phyloP scores from a whole-genome alignment of 2,329 filamentous ascomycete species.

The Rosellinia necatrix region DNA sequence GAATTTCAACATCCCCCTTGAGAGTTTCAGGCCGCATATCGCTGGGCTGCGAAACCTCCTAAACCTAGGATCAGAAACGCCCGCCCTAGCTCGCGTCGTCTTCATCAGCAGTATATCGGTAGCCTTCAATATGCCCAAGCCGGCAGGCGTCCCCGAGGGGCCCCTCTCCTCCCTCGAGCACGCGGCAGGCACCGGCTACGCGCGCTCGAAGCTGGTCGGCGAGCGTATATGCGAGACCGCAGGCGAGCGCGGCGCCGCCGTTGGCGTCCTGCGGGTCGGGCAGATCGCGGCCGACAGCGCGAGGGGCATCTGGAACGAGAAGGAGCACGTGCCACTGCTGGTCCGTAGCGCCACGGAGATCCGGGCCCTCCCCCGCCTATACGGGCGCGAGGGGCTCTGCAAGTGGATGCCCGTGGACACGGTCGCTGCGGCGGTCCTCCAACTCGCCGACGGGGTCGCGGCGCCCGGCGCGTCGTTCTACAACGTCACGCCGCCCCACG shows the following conservation, averaged over 20 bases:
- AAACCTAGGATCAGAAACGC: slow-evolving; percentile 40
- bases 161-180: slow-evolving; percentile 37
- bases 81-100: slow-evolving; percentile 42
- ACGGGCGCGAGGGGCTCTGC: slow-evolving; percentile 33
- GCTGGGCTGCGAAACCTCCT: slow-evolving; percentile 48
- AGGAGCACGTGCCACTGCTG: slow-evolving; percentile 37
- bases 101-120: slow-evolving; percentile 48
- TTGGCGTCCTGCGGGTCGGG: slow-evolving; percentile 43
- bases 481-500: slow-evolving; percentile 35
- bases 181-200: slow-evolving; percentile 41
- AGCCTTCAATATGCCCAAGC: slow-evolving; percentile 38
- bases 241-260: slow-evolving; percentile 28
- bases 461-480: slow-evolving; percentile 29
- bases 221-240: slow-evolving; percentile 43
- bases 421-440: slow-evolving; percentile 35
- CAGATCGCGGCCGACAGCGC: slow-evolving; percentile 43
- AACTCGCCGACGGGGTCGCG: slow-evolving; percentile 28
- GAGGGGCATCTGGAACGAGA: slow-evolving; percentile 38
- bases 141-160: slow-evolving; percentile 38
- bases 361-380: slow-evolving; percentile 31
- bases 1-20: slow-evolving; percentile 54
- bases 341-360: slow-evolving; percentile 33
- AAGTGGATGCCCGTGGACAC: slow-evolving; percentile 42
- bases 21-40: slow-evolving; percentile 52
- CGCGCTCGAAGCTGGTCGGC: slow-evolving; percentile 45